Conservation (phyloP, 768 basidiomycete species). For the Leccinum sublutescens region DNA sequence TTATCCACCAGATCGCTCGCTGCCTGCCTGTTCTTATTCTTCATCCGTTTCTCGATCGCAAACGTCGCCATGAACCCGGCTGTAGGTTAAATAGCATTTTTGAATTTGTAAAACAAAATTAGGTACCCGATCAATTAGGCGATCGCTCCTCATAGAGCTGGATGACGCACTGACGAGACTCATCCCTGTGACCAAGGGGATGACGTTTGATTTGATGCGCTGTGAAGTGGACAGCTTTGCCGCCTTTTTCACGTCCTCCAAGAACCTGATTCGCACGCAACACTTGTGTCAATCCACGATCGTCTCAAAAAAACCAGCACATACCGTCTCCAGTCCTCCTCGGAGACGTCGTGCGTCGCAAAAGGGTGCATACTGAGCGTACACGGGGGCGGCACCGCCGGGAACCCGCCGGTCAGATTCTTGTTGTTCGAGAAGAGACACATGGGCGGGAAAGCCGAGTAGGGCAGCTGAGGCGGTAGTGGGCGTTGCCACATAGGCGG, state of each 20-base stretch:
- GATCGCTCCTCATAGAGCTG: neutral
- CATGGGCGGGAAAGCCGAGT: conserved; percentile 30
- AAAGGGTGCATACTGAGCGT: conserved; percentile 46
- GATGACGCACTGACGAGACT: conserved; percentile 20
- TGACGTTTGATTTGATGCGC: conserved; percentile 30
- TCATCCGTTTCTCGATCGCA: conserved; percentile 27
- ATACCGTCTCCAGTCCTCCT: conserved; percentile 51
- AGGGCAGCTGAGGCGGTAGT: conserved; percentile 11
- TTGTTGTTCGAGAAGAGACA: conserved; percentile 27
- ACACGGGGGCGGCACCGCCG: conserved; percentile 41
- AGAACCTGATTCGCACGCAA: conserved; percentile 28
- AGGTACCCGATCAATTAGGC: neutral
- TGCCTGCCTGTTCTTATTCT: conserved; percentile 36
- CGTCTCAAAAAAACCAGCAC: neutral
- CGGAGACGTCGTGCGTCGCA: conserved; percentile 44
- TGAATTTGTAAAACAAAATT: neutral
- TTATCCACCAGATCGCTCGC: conserved; percentile 43
- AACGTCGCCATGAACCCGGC: conserved; percentile 19
- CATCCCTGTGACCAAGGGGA: conserved; percentile 32
- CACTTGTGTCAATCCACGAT: neutral
- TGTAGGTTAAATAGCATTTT: conserved; percentile 1
- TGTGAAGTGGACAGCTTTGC: conserved; percentile 37
- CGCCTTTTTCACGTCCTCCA: conserved; percentile 36
- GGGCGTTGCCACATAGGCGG: conserved; percentile 29
- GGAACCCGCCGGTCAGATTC: conserved; percentile 43